These are phyloP conservation scores for Pyrenochaeta sp. DNA, from an alignment of 2,329 filamentous ascomycete genomes.

Conservation along the genomic window DNA sequence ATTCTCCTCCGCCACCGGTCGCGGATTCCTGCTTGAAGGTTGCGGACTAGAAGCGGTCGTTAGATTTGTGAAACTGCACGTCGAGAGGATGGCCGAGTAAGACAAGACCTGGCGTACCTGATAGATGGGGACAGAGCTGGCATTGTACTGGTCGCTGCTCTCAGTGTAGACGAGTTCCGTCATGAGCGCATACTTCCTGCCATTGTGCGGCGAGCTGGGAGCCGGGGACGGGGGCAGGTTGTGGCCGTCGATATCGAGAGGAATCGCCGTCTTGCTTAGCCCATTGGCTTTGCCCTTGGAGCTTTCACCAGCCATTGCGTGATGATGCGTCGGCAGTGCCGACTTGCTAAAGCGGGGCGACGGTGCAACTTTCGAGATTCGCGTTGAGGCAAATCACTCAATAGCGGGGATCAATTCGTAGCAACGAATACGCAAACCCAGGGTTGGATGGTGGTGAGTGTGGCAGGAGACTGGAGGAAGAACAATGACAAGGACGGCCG, in stretches of 20 bases:
- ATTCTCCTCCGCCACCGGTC: constrained; percentile 80
- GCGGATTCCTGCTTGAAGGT: constrained; percentile 95
- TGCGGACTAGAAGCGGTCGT: too few species aligned
- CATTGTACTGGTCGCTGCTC: constrained; percentile 93
- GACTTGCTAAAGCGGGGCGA: constrained; percentile 17
- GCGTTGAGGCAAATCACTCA: constrained; percentile 28
- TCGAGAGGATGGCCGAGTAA: too few species aligned
- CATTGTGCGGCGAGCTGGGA: constrained; percentile 86
- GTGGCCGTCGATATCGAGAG: constrained; percentile 49
- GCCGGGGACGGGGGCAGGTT: constrained; percentile 72
- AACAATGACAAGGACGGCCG: constrained; percentile 9
- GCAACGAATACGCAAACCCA: neutral
- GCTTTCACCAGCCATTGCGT: constrained; percentile 41
- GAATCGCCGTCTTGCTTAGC: constrained; percentile 51
- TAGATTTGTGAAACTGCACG: too few species aligned
- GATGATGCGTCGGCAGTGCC: constrained; percentile 16
- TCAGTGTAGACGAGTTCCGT: constrained; percentile 98
- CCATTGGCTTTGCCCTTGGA: constrained; percentile 44
- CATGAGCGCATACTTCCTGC: constrained; percentile 88
- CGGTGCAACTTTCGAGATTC: constrained; percentile 7
- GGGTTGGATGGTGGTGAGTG: neutral
- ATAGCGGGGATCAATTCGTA: constrained; percentile 12
- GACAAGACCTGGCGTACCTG: constrained; percentile 62
- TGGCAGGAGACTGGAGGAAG: constrained; percentile 4
- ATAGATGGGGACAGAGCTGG: constrained; percentile 96